phyloP scores from a whole-genome alignment of 2,329 filamentous ascomycete genomes.

The Dactylellina parvicollis region DNA sequence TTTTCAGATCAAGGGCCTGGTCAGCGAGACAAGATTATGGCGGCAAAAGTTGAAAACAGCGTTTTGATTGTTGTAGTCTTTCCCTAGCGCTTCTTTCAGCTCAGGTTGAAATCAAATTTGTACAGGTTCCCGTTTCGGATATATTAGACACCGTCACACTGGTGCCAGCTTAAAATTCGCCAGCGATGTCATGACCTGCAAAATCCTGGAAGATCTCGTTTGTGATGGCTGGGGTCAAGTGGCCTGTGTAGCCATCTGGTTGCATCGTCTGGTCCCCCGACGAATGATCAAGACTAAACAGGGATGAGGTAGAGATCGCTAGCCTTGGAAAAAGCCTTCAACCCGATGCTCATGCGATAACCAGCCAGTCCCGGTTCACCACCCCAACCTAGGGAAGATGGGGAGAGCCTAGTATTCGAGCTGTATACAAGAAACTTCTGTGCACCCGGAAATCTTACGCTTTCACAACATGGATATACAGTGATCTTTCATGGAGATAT shows the following conservation, averaged over 20 bases:
- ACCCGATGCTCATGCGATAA: not conserved
- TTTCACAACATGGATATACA: no score
- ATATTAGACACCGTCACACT: not conserved
- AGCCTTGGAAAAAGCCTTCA: not conserved
- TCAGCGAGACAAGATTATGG: no score
- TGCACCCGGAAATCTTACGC: no score
- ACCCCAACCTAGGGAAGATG: no score
- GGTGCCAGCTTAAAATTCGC: not conserved
- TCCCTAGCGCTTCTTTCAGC: no score
- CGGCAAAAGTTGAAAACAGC: no score
- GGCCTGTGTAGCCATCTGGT: not conserved
- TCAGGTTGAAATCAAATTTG: not conserved
- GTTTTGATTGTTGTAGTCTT: no score
- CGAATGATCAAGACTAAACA: not conserved
- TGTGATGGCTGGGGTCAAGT: not conserved
- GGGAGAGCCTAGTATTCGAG: no score
- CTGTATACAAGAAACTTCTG: no score
- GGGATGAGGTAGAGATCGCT: not conserved
- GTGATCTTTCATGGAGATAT: no score
- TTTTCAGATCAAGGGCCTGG: no score
- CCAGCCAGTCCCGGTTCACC: not conserved
- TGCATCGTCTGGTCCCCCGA: not conserved
- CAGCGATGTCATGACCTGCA: not conserved
- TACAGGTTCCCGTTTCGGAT: not conserved
- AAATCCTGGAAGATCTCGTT: not conserved